Conservation (phyloP, 106 monocot species). For the Acorus gramineus region DNA sequence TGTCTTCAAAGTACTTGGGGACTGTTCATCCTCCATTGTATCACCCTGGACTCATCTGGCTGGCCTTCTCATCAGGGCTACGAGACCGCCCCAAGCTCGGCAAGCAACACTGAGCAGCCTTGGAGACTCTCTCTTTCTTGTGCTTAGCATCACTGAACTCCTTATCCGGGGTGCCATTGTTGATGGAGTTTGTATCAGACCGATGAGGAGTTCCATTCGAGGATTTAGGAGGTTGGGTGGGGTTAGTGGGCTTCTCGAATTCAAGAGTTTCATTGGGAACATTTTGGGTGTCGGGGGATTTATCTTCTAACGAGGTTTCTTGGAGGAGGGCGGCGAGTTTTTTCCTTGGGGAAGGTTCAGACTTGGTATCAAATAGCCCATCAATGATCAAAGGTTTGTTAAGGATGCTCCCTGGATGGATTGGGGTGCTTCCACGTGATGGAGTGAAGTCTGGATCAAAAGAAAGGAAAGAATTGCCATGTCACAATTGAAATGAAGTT, state of each 20-base stretch:
- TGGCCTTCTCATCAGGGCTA: slow-evolving; percentile 23
- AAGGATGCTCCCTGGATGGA: slow-evolving; percentile 16
- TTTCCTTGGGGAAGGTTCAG: slow-evolving; percentile 43
- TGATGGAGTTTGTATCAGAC: slow-evolving; percentile 17
- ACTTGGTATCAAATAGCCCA: slow-evolving; percentile 18
- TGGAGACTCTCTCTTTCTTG: slow-evolving; percentile 27
- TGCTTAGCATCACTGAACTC: background rate
- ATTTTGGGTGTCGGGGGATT: background rate
- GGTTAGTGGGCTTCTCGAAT: background rate
- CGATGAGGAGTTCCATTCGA: slow-evolving; percentile 2
- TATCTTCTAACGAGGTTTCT: slow-evolving; percentile 11
- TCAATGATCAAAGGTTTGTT: slow-evolving; percentile 13
- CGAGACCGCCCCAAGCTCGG: slow-evolving; percentile 25
- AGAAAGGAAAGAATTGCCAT: background rate
- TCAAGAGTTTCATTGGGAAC: background rate
- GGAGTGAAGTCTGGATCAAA: slow-evolving; percentile 63
- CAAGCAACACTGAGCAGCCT: slow-evolving; percentile 46
- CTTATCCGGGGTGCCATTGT: slow-evolving; percentile 11
- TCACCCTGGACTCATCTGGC: slow-evolving; percentile 17
- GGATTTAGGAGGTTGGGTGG: slow-evolving; percentile 13
- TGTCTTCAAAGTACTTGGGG: no score
- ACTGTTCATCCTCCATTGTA: background rate
- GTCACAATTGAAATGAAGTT: no score
- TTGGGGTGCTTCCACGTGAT: slow-evolving; percentile 50
- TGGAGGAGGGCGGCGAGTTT: slow-evolving; percentile 43